Evolutionary conservation across 352 stramenopile genomes (phyloP).

Genomic region (Detonula confervacea): DNA sequence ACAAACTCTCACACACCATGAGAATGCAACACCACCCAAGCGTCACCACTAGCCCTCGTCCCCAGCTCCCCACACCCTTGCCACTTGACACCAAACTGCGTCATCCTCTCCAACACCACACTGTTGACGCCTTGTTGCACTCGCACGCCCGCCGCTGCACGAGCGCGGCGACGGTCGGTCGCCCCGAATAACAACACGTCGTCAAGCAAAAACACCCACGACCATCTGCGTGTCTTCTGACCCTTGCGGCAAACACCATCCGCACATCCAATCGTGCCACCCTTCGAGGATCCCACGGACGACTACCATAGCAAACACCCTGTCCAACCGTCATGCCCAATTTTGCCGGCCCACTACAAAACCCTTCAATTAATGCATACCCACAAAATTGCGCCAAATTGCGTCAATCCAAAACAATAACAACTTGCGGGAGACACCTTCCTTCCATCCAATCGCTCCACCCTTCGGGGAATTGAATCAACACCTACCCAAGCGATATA

Average conservation of each 20-base stretch:
- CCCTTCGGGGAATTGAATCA: neutral
- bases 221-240: neutral
- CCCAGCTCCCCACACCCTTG: neutral
- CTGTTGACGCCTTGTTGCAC: conserved; percentile 1
- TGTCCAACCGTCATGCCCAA: neutral
- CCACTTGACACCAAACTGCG: neutral
- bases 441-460: conserved; percentile 3
- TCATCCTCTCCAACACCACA: conserved; percentile 3
- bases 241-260: neutral
- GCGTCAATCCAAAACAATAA: neutral
- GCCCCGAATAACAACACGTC: conserved; percentile 1
- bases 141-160: neutral
- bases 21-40: conserved; percentile 3
- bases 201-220: conserved; percentile 1
- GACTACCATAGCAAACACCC: neutral
- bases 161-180: conserved; percentile 1
- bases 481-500: conserved; percentile 3
- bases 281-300: neutral
- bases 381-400: conserved; percentile 1
- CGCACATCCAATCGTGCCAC: neutral
- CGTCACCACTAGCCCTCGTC: conserved; percentile 1
- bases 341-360: neutral
- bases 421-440: conserved; percentile 5
- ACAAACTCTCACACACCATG: neutral
- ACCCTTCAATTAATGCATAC: neutral